phyloP scores from a whole-genome alignment of 2,329 filamentous ascomycete species.

The Akanthomyces muscarius region DNA sequence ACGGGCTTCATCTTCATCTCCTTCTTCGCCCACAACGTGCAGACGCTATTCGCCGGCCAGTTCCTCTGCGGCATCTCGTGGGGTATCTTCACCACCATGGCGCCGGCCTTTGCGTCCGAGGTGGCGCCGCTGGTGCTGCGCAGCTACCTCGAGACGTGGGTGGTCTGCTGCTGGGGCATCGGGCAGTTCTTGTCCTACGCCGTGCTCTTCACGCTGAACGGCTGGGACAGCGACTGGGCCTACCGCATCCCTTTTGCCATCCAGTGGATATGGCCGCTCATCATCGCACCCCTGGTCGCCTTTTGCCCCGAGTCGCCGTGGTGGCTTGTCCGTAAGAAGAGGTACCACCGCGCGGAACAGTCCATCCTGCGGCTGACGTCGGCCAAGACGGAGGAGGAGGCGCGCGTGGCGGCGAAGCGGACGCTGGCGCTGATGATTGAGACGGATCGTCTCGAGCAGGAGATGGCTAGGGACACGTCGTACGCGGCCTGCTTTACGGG shows the following conservation, averaged over 20 bases:
- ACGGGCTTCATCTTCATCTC: conserved; percentile 29
- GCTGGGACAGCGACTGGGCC: conserved; percentile 27
- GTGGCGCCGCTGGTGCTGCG: conserved; percentile 39
- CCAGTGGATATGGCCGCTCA: conserved; percentile 32
- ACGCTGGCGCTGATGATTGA: conserved; percentile 27
- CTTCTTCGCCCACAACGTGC: conserved; percentile 33
- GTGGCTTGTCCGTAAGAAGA: conserved; percentile 38
- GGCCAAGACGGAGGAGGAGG: neutral
- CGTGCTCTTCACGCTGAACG: conserved; percentile 20
- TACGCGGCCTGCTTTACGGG: conserved; percentile 48
- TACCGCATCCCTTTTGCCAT: conserved; percentile 35
- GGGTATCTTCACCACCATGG: conserved; percentile 41
- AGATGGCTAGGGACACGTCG: conserved; percentile 35
- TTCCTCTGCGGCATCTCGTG: conserved; percentile 42
- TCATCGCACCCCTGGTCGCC: conserved; percentile 24
- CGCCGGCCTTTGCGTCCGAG: conserved; percentile 42
- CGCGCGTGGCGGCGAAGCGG: conserved; percentile 1
- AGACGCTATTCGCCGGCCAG: conserved; percentile 41
- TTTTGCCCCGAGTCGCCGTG: conserved; percentile 31
- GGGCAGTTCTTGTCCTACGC: conserved; percentile 34
- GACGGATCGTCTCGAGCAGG: conserved; percentile 38
- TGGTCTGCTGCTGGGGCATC: conserved; percentile 42
- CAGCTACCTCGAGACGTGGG: conserved; percentile 38
- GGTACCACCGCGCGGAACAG: conserved; percentile 19
- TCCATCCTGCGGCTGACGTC: conserved; percentile 17